Evolutionary conservation across 305 asterid species (phyloP), one percentile per base, ranked within the genome.

Genomic region (Rubia balearica): DNA sequence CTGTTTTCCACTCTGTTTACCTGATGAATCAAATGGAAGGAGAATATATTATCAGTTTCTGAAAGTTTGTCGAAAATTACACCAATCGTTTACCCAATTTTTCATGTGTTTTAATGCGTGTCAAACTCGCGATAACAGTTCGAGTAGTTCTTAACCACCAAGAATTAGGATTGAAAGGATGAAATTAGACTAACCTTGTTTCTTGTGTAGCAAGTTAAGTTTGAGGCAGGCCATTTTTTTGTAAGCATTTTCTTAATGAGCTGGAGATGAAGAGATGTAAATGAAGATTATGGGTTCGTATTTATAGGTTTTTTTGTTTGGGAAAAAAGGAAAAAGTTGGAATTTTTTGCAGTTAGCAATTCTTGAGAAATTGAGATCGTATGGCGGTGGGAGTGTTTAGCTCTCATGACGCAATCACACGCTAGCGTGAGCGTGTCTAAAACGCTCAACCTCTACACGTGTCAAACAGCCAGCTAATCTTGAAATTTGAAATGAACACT

Each of bases 171-270:
- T 24, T 0, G 16, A 63, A 53, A 10, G 16, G 7, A 21, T 43
- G 30, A 41, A 11, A n/a, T 8, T 16, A 59, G 19, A 65, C 85
- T 61, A 33, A 86, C 90, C 82, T 76, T 83, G 70, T 42, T 65
- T 83, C 74, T 16, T 65, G 42, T 53, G 56, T 59, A 46, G 73
- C 49, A 69, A 77, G 57, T 70, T 59, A 66, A 78, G 70, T 21
- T 69, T 81, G 68, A 71, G 76, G 70, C 61, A 70, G 55, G 71
- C 45, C 72, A 79, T 65, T 72, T 33, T 75, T 76, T 65, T 55
- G 59, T 73, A 49, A 56, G 56, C 64, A 65, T 66, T 2, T 17
- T 57, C 67, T 40, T 62, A 59, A 11, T 27, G 59, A 51, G 24
- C 6, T 57, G 62, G 62, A 10, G 9, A 61, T 27, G 21, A 41